Evolutionary conservation across 208 protist genomes (phyloP).

Genomic region (Trypanosoma rangeli): DNA sequence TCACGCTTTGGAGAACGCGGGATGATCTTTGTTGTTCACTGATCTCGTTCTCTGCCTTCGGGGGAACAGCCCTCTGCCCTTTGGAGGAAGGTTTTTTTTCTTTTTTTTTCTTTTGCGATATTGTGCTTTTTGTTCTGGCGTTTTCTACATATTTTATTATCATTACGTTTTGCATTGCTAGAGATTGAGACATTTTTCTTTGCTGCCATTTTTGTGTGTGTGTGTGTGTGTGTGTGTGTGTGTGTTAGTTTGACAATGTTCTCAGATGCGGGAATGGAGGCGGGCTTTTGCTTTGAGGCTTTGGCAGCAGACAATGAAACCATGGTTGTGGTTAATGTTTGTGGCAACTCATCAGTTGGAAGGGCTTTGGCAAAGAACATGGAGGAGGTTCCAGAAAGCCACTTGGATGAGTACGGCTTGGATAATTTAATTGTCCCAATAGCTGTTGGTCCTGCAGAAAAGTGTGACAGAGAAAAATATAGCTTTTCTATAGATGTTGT

Average conservation of each 20-base stretch:
- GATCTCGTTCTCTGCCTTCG: too few relatives aligned
- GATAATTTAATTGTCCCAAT: slow-evolving; percentile 90
- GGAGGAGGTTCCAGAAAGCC: slow-evolving; percentile 53
- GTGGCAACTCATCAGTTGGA: slow-evolving; percentile 68
- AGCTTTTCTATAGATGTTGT: slow-evolving; percentile 72
- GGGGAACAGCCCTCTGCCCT: too few relatives aligned
- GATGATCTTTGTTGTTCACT: too few relatives aligned
- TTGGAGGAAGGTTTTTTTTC: too few relatives aligned
- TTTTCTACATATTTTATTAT: too few relatives aligned
- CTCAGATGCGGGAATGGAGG: slow-evolving; percentile 4
- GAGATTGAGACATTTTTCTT: background rate
- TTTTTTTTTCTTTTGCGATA: too few relatives aligned
- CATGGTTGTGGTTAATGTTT: slow-evolving; percentile 76
- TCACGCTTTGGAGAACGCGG: background rate
- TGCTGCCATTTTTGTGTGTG: background rate
- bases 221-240: too few relatives aligned
- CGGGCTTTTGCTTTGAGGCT: slow-evolving; percentile 52
- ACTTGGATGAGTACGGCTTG: slow-evolving; percentile 73
- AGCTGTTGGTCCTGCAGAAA: slow-evolving; percentile 53
- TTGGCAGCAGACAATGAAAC: slow-evolving; percentile 44
- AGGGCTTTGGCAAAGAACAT: slow-evolving; percentile 66
- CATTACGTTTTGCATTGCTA: too few relatives aligned
- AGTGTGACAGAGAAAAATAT: slow-evolving; percentile 28
- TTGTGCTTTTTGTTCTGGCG: too few relatives aligned
- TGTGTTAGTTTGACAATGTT: slow-evolving; percentile 14